phyloP scores from a whole-genome alignment of 768 basidiomycete genomes.

The Boletellus sp. region DNA sequence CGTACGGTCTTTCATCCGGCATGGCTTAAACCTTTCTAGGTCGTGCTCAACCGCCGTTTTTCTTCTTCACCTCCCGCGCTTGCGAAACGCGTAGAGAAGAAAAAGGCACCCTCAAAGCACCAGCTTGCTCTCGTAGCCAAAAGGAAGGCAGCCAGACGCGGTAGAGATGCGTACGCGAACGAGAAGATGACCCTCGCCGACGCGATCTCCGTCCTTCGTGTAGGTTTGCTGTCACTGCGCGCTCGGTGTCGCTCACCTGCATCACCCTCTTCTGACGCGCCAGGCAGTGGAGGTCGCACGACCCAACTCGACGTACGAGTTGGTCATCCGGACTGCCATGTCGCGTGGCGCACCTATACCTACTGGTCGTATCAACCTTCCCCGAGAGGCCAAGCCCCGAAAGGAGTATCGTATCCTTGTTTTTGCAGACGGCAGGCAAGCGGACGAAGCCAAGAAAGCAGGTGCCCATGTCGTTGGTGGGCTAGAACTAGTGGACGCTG shows the following conservation, averaged over 20 bases:
- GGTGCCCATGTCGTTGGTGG: constrained; percentile 93
- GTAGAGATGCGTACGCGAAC: constrained; percentile 53
- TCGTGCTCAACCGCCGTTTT: constrained; percentile 35
- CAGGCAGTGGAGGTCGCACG: constrained; percentile 83
- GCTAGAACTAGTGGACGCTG: constrained; percentile 81
- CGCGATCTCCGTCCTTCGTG: constrained; percentile 69
- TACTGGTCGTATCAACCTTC: constrained; percentile 84
- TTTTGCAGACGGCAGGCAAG: constrained; percentile 82
- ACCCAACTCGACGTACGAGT: constrained; percentile 72
- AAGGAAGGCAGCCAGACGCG: constrained; percentile 52
- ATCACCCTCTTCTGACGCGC: background rate
- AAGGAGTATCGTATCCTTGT: constrained; percentile 80
- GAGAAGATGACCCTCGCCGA: constrained; percentile 65
- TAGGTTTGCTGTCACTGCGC: constrained; percentile 33
- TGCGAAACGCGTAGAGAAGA: constrained; percentile 48
- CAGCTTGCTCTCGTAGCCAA: constrained; percentile 62
- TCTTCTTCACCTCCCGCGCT: constrained; percentile 46
- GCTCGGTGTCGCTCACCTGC: constrained; percentile 1
- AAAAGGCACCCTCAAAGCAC: constrained; percentile 65
- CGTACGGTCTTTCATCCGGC: background rate
- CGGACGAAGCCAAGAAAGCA: constrained; percentile 78
- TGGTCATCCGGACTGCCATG: constrained; percentile 76
- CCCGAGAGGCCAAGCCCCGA: constrained; percentile 72
- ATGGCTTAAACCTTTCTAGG: background rate
- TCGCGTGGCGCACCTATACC: constrained; percentile 79